Conservation (phyloP, 2,329 filamentous ascomycete species). For the Fusarium virguliforme region DNA sequence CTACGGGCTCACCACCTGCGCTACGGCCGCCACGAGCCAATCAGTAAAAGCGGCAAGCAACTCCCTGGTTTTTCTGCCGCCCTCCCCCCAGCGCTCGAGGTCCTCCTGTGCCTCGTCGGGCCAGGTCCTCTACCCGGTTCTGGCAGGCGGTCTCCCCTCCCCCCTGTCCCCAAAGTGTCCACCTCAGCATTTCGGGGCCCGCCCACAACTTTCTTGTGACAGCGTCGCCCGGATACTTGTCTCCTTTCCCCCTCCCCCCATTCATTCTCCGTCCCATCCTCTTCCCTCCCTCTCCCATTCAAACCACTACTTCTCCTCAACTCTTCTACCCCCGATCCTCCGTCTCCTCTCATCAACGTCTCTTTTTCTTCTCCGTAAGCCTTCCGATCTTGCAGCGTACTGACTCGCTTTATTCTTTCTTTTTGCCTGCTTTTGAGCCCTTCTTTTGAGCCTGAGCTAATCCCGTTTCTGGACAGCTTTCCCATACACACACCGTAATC, state of each 20-base stretch:
- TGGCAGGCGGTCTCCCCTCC: conserved; percentile 51
- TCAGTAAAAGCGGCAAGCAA: conserved; percentile 56
- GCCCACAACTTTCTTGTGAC: conserved; percentile 58
- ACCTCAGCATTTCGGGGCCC: conserved; percentile 55
- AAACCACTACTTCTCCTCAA: conserved; percentile 51
- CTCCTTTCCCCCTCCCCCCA: conserved; percentile 55
- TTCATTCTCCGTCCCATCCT: conserved; percentile 46
- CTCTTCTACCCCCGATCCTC: conserved; percentile 49
- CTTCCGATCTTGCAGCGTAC: conserved; percentile 32
- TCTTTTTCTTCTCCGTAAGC: conserved; percentile 50
- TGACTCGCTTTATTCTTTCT: conserved; percentile 42
- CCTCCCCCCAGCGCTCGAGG: conserved; percentile 39
- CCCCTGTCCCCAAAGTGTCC: conserved; percentile 49
- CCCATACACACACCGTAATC: conserved; percentile 58
- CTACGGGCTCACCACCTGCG: conserved; percentile 29
- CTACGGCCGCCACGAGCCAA: conserved; percentile 57
- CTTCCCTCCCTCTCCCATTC: conserved; percentile 51
- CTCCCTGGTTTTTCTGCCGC: conserved; percentile 47
- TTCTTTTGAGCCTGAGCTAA: conserved; percentile 48
- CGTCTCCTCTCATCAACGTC: conserved; percentile 55
- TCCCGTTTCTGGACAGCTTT: conserved; percentile 56
- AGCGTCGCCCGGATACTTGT: conserved; percentile 56
- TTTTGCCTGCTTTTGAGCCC: conserved; percentile 42
- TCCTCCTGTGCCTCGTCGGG: conserved; percentile 42
- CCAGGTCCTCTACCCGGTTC: conserved; percentile 41